Evolutionary conservation across 2,329 filamentous ascomycete genomes (phyloP), one percentile per base, ranked within the genome.

Genomic region (Trichoderma semiorbis): DNA sequence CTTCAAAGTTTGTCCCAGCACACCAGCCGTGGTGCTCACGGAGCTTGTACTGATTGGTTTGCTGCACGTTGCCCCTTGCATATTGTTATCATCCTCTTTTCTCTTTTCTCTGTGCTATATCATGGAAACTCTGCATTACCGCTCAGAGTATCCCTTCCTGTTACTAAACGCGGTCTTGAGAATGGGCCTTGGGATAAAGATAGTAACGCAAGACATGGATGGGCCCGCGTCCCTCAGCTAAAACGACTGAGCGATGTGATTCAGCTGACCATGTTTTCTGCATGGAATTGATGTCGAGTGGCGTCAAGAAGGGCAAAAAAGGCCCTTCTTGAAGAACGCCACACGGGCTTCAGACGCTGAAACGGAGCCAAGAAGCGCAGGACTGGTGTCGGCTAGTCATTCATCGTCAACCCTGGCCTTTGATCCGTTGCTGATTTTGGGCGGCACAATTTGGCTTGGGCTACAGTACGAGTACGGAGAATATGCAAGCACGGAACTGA

Each of bases 31-130:
- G 30, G 26, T 50, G 50, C 26, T 26, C 55, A 26, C 12, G 34
- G 36, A 62, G 66, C 55, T 28, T 16, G 11, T 39, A n/a, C 50
- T 68, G 57, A 72, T 72, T 72, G 70, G 70, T 58, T 62, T 72
- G 34, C 24, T 30, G 10, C 50, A 26, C 57, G 39, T 55, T 28
- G 34, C 18, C 55, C 64, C 32, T 53, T 61, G 70, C 57, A 47
- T 32, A 50, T 53, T 36, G 7, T 24, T 24, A n/a, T 47, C 43
- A 34, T 24, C 12, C 18, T 47, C 26, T 12, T 47, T 2, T 30
- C 21, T 55, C 47, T 70, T 26, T 43, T 55, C 68, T 63, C 26
- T 21, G 24, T 55, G 18, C 21, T 26, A 70, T 75, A 75, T 72
- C 74, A 69, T 74, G 57, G 63, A 18, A 39, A 10, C 30, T 30